These are phyloP conservation scores for Tubosaeta brunneosetosa DNA, from an alignment of 768 basidiomycete species.

Conservation along the genomic window DNA sequence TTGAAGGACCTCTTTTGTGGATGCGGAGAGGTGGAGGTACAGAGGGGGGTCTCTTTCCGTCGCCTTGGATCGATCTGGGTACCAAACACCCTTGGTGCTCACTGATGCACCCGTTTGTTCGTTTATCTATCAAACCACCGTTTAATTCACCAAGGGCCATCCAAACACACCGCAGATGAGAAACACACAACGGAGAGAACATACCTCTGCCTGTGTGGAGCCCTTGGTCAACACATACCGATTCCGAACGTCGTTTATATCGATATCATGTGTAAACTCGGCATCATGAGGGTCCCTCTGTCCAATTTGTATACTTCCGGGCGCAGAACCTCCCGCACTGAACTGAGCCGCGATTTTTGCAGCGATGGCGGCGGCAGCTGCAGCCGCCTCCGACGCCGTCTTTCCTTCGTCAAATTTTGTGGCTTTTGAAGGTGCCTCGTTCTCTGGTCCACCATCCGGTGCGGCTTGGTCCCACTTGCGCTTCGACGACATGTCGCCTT, in stretches of 20 bases:
- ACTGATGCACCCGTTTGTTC: slow-evolving; percentile 91
- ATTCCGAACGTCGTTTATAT: slow-evolving; percentile 95
- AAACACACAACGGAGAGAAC: slow-evolving; percentile 22
- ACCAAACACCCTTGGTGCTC: slow-evolving; percentile 93
- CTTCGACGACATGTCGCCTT: slow-evolving; percentile 55
- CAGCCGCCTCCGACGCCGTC: slow-evolving; percentile 54
- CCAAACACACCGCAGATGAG: not conserved
- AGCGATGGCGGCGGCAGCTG: slow-evolving; percentile 81
- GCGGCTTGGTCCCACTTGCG: slow-evolving; percentile 78
- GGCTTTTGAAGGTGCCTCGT: slow-evolving; percentile 39
- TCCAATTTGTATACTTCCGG: slow-evolving; percentile 39
- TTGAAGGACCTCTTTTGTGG: slow-evolving; percentile 59
- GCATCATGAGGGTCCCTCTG: slow-evolving; percentile 67
- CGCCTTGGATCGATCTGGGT: slow-evolving; percentile 87
- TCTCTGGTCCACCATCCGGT: slow-evolving; percentile 41
- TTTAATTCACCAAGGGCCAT: slow-evolving; percentile 1
- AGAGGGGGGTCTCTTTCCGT: slow-evolving; percentile 90
- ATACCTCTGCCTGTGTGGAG: slow-evolving; percentile 84
- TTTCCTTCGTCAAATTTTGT: slow-evolving; percentile 47
- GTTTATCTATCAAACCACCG: slow-evolving; percentile 56
- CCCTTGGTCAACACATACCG: slow-evolving; percentile 93
- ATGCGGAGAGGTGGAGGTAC: slow-evolving; percentile 89
- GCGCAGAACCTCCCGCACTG: slow-evolving; percentile 38
- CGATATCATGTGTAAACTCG: slow-evolving; percentile 86
- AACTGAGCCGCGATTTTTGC: slow-evolving; percentile 94